Base-by-base conservation (phyloP, 352 stramenopile genomes). In the Globisporangium radiosum region DNA sequence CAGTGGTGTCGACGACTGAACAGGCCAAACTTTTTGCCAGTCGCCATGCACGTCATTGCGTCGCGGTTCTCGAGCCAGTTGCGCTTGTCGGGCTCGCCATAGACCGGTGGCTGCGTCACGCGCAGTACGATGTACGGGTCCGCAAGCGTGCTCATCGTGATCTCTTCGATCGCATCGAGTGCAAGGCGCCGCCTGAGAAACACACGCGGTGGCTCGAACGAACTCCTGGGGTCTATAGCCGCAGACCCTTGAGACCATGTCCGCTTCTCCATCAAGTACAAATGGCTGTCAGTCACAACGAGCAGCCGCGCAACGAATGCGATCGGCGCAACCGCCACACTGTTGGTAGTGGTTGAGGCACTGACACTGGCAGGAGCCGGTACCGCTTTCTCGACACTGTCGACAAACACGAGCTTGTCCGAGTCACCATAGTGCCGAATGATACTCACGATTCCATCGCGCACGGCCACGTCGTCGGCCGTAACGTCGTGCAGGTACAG, bases 1-100 rank as follows among this genome's bases (percentile, higher is more conserved):
- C 88, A 96, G 57, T 96, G 88, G 59, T 96, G 88, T 11, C 88
- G 81, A 4, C 87, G 81, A 54, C 88, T 90, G 40, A 96, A 96
- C 13, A 96, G 61, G 3, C 80, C 80, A 66, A 96, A 96, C 57
- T 95, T 94, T 58, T 86, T 88, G 25, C 86, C 81, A 33, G 87
- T 95, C 9, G 73, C 72, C 76, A 93, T 92, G 59, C 88, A 96
- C 38, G 87, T 71, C 67, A 90, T 76, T n/a, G 81, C 83, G 11
- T 70, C 71, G 60, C 92, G 92, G 62, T 95, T 91, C 52, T 94
- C 86, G 38, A 81, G 64, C 86, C 86, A 95, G 60, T 95, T 82
- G 63, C 77, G 78, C 54, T 85, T 88, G 71, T 94, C 75, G 2
- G 86, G 82, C 52, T 92, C 75, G 0, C 64, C 14, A 36, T 84